phyloP scores from a whole-genome alignment of 352 stramenopile species.

The Globisporangium alternatum region DNA sequence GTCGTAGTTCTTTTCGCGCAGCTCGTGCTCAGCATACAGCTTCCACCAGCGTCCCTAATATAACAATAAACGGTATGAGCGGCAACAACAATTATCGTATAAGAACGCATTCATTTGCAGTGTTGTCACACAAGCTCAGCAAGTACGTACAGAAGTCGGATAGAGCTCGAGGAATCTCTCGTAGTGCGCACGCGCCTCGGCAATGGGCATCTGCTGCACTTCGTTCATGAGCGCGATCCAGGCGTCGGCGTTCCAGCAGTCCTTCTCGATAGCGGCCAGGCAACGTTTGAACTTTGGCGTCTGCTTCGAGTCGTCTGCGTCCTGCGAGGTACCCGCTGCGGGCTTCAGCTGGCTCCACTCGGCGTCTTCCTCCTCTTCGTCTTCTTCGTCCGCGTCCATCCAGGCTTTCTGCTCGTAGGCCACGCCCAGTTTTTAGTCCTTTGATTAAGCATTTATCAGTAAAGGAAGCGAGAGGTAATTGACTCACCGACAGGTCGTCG shows the following conservation, averaged over 20 bases:
- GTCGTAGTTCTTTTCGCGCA: conserved; percentile 83
- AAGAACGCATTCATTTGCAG: neutral
- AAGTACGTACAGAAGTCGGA: conserved; percentile 50
- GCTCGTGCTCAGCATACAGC: conserved; percentile 81
- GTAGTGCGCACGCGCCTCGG: conserved; percentile 72
- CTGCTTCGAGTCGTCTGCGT: conserved; percentile 16
- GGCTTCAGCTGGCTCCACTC: conserved; percentile 57
- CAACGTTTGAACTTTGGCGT: conserved; percentile 68
- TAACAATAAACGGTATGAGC: neutral
- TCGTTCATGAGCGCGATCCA: conserved; percentile 83
- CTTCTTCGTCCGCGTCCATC: conserved; percentile 73
- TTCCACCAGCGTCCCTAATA: conserved; percentile 80
- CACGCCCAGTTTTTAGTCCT: neutral
- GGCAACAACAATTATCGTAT: neutral
- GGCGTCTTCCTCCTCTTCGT: conserved; percentile 82
- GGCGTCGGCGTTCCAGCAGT: conserved; percentile 72
- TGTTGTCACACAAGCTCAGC: neutral
- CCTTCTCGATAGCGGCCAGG: conserved; percentile 44
- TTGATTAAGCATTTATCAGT: neutral
- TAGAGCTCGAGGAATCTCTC: conserved; percentile 70
- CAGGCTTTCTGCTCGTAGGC: conserved; percentile 45
- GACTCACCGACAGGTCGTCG: conserved; percentile 35
- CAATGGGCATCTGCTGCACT: conserved; percentile 59
- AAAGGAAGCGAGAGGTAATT: neutral
- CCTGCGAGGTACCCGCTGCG: neutral